Base-by-base conservation (phyloP, 768 basidiomycete species). In the Hericium coralloides region DNA sequence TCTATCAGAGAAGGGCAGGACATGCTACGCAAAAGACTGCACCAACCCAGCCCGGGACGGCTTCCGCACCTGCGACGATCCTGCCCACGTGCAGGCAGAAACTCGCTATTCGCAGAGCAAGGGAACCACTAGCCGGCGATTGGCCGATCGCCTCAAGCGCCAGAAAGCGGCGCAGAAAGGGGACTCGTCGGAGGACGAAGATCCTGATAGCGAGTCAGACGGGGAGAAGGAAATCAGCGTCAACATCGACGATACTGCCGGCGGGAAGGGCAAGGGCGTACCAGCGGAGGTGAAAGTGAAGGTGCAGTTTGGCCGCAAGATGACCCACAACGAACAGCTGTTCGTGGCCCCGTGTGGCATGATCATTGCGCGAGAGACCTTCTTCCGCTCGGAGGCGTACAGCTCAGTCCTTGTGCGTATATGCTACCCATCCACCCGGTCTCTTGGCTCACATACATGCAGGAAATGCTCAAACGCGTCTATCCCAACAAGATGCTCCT, bases 271-370 rank as follows among this genome's bases (percentile, higher is more conserved):
- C 26, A 7, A 31, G 26, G 26, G 9, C 9, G 9, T 3, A 31
- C 26, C 26, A 8, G 26, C 26, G 1, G 50, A 51, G 25, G 38
- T 31, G 2, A 49, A 55, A 22, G 23, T 57, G 15, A 55, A 53
- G 10, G 55, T 43, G 0, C 37, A 53, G 23, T 59, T 49, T 26
- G 48, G 52, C 8, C 50, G 62, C 15, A 55, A 48, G 43, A 38
- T 23, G 10, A 65, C 60, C 12, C 60, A 65, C 43, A 64, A 64
- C 36, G 63, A 65, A 38, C 58, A 64, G 25, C 45, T 65, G 26
- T 31, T 31, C 26, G 64, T 65, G 15, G 22, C 39, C 9, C 55
- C 53, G 3, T 63, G 62, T 23, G 62, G 63, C 2, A 49, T 65
- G 20, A 59, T 64, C 20, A 31, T 64, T 12, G 52, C 49, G 10